phyloP scores from a whole-genome alignment of 2,329 filamentous ascomycete genomes.

The Phaeoacremonium minimum region DNA sequence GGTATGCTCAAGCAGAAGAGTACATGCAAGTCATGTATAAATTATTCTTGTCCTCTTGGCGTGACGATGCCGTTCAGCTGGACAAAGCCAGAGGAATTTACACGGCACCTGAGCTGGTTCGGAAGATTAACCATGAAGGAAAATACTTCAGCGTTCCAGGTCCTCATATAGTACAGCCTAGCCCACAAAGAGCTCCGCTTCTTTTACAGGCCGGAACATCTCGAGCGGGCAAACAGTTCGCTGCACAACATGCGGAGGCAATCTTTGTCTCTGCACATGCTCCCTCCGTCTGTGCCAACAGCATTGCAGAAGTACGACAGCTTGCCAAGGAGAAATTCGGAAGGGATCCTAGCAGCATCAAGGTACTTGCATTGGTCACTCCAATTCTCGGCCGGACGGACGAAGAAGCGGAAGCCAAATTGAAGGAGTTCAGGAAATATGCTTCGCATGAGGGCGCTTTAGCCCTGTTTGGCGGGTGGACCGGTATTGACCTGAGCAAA shows the following conservation, averaged over 20 bases:
- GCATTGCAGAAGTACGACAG: constrained; percentile 58
- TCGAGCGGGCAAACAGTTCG: constrained; percentile 61
- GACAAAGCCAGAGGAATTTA: constrained; percentile 52
- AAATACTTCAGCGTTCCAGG: constrained; percentile 50
- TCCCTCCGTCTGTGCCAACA: constrained; percentile 55
- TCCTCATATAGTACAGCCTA: constrained; percentile 62
- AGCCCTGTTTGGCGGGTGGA: constrained; percentile 72
- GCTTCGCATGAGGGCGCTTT: constrained; percentile 60
- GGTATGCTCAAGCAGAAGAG: constrained; percentile 58
- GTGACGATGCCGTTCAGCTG: constrained; percentile 50
- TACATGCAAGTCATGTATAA: constrained; percentile 60
- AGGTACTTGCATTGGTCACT: constrained; percentile 63
- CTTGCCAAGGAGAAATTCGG: constrained; percentile 47
- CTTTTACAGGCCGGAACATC: constrained; percentile 69
- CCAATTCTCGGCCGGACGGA: constrained; percentile 62
- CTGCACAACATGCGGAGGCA: constrained; percentile 65
- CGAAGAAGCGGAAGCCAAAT: constrained; percentile 62
- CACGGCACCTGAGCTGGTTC: constrained; percentile 53
- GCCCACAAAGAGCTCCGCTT: constrained; percentile 64
- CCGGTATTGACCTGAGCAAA: constrained; percentile 45
- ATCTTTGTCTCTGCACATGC: constrained; percentile 67
- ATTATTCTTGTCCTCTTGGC: constrained; percentile 41
- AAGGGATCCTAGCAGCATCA: constrained; percentile 56
- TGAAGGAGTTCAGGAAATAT: constrained; percentile 55
- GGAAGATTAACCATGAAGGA: constrained; percentile 56